Percentiles rank a stretch among this genome's conserved stretches.
phyloP scores from a whole-genome alignment of 2,329 filamentous ascomycete genomes.

The Beauveria australis region DNA sequence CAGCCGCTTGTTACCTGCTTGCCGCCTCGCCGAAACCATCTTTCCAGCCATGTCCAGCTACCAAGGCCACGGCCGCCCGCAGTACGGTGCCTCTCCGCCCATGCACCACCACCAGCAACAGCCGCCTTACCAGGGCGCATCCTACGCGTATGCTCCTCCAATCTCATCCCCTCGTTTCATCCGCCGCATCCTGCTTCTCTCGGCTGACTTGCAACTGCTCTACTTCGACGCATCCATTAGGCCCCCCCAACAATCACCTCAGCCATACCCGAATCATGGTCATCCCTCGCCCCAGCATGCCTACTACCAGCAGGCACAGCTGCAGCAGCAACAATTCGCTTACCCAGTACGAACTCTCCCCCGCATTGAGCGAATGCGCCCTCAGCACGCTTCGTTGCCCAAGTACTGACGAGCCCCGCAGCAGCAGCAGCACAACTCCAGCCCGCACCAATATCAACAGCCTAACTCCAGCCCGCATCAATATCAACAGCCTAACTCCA shows the following conservation, averaged over 20 bases:
- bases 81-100: constrained; percentile 4
- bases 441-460: constrained; percentile 25
- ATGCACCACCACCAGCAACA: background rate
- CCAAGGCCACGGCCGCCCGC: constrained; percentile 5
- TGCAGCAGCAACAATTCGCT: constrained; percentile 40
- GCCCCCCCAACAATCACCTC: constrained; percentile 7
- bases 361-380: background rate
- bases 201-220: background rate
- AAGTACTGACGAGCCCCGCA: constrained; percentile 11
- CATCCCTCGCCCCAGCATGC: constrained; percentile 31
- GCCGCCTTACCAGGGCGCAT: constrained; percentile 1
- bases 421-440: constrained; percentile 15
- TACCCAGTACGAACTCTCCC: constrained; percentile 26
- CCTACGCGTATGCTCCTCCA: background rate
- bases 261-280: constrained; percentile 34
- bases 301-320: constrained; percentile 36
- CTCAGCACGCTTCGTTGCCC: background rate
- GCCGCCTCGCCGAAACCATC: background rate
- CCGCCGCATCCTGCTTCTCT: background rate
- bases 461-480: constrained; percentile 20
- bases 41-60: constrained; percentile 5
- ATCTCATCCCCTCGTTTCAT: background rate
- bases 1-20: background rate
- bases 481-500: constrained; percentile 22
- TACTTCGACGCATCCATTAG: background rate